These are phyloP conservation scores for Excoecaria agallocha DNA, from an alignment of 345 rosid species.

Conservation along the genomic window DNA sequence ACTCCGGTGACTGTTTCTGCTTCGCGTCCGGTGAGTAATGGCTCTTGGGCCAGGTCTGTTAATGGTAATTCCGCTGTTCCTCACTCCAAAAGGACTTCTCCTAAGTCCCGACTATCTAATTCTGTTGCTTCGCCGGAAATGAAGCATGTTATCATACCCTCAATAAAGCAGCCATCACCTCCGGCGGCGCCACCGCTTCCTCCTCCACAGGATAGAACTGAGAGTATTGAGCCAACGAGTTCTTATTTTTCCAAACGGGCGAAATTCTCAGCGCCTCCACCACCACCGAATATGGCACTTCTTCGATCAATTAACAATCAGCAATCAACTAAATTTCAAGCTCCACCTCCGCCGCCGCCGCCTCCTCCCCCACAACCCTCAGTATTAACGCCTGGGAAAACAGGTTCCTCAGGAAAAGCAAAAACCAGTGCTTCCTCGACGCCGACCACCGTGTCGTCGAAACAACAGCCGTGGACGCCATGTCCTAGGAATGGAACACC, in stretches of 20 bases:
- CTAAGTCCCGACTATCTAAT: conserved; percentile 47
- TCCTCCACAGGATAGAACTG: conserved; percentile 10
- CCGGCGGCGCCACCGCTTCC: conserved; percentile 19
- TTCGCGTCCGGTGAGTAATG: conserved; percentile 31
- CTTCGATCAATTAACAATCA: conserved; percentile 59
- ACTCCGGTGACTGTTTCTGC: conserved; percentile 35
- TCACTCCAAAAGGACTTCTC: conserved; percentile 81
- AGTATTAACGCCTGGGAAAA: conserved; percentile 34
- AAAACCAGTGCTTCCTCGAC: conserved; percentile 25
- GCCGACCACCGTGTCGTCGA: conserved; percentile 29
- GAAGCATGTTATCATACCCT: conserved; percentile 81
- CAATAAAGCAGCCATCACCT: conserved; percentile 53
- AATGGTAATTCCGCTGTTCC: conserved; percentile 43
- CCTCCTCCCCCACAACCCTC: conserved; percentile 38
- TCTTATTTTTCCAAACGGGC: conserved; percentile 44
- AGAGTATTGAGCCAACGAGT: conserved; percentile 22
- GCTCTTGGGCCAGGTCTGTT: neutral
- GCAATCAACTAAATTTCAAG: conserved; percentile 28
- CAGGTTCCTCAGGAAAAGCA: conserved; percentile 29
- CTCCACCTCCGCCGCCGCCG: conserved; percentile 54
- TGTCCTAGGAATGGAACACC: conserved; percentile 35
- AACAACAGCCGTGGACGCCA: conserved; percentile 40
- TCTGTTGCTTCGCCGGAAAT: conserved; percentile 74
- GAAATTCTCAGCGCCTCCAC: conserved; percentile 73
- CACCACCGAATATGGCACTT: conserved; percentile 83